Conservation (phyloP, 441 rosid genomes). For the Pelargonium cotyledonis region DNA sequence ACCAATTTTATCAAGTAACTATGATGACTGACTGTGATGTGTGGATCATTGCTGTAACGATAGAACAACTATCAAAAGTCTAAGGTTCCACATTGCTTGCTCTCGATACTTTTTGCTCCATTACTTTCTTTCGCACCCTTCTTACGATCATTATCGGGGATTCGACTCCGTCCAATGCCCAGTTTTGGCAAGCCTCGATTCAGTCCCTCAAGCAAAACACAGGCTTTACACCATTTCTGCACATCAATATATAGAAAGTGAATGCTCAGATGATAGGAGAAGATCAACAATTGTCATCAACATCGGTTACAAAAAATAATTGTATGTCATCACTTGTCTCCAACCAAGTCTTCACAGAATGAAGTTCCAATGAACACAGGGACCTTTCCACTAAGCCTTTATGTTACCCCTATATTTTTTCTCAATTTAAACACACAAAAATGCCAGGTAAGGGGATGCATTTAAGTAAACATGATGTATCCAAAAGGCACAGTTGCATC, state of each 20-base stretch:
- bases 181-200: conserved; percentile 83
- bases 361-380: too few relatives aligned
- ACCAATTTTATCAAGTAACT: too few relatives aligned
- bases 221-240: conserved; percentile 95
- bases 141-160: conserved; percentile 32
- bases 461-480: background rate
- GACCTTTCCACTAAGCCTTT: too few relatives aligned
- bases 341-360: background rate
- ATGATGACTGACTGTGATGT: too few relatives aligned
- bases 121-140: conserved; percentile 28
- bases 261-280: background rate
- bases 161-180: conserved; percentile 69
- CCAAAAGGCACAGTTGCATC: background rate
- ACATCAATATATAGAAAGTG: background rate
- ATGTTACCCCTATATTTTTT: too few relatives aligned
- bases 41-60: too few relatives aligned
- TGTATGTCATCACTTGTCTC: background rate
- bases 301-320: background rate
- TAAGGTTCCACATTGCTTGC: conserved; percentile 74
- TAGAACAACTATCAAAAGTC: conserved; percentile 34
- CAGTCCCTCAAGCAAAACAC: conserved; percentile 80
- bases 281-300: background rate
- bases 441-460: background rate
- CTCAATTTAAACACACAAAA: too few relatives aligned
- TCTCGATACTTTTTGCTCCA: conserved; percentile 40